Conservation (phyloP, 73 alveolate species). For the Tetrahymena thermophila region DNA sequence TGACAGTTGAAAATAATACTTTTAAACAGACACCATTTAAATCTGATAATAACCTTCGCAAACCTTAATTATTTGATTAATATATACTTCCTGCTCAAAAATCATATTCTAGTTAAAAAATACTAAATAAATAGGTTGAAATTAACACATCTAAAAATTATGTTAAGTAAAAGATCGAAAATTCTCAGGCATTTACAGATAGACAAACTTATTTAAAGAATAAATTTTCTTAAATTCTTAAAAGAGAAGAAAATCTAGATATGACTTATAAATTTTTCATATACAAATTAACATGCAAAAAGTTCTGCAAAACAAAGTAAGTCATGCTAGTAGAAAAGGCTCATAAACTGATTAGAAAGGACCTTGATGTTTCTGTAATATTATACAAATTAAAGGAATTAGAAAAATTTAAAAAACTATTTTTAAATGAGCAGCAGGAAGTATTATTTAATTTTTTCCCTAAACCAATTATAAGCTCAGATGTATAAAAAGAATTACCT, state of each 20-base stretch:
- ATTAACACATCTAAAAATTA: no score
- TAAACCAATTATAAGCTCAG: background rate
- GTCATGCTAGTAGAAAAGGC: background rate
- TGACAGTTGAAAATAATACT: background rate
- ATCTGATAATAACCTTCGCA: background rate
- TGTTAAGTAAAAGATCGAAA: background rate
- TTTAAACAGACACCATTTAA: background rate
- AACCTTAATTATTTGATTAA: background rate
- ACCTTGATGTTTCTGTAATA: background rate
- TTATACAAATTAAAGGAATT: background rate
- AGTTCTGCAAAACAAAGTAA: background rate
- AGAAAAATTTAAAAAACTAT: background rate
- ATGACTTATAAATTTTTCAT: background rate
- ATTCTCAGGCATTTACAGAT: background rate
- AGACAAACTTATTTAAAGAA: background rate
- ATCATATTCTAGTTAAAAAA: background rate
- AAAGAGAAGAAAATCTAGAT: background rate
- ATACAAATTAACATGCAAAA: background rate
- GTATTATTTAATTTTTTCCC: background rate
- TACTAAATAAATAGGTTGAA: background rate
- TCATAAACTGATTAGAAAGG: background rate
- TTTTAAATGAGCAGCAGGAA: background rate
- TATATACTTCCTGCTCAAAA: background rate
- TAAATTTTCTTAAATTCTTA: background rate
- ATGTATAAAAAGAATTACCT: background rate